Base-by-base conservation (phyloP, 805 yeast species). In the Candida silvatica region DNA sequence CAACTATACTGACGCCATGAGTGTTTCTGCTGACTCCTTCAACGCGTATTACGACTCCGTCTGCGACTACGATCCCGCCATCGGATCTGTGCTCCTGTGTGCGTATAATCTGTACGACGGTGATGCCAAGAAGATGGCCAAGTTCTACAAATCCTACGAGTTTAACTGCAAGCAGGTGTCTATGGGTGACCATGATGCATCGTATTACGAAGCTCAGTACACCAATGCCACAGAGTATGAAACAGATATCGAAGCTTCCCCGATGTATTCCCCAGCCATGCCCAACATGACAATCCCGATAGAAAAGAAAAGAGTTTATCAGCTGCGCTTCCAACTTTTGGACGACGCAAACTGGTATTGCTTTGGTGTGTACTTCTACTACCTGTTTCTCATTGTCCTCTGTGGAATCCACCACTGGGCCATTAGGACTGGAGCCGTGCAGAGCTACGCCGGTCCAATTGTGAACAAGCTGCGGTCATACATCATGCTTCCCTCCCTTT, bases 401-500 rank as follows among this genome's bases (percentile, higher is more conserved):
- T n/a, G n/a, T 17, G 57, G 61, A 12, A n/a, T 48, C 4, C 43
- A 41, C 45, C 62, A 40, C 59, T 34, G 48, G 52, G 6, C 68
- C 56, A 44, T 69, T 69, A 59, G 52, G 55, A 14, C 14, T 58
- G 2, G 54, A 67, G 0, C 48, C 68, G 43, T n/a, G 63, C 0
- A 24, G 62, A n/a, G 58, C 62, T 17, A 56, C 61, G 11, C n/a
- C 47, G 3, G 43, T 41, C 43, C 61, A 63, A 36, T 60, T 4
- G 38, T 59, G 4, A 65, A 61, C 35, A 39, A 49, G 42, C 40
- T 60, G 27, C 48, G 72, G 37, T 50, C 53, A 7, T 42, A 48
- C 17, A 28, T 68, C 7, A 50, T 63, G 0, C 41, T 64, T 3
- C 72, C 74, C n/a, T 66, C 74, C 0, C 33, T 52, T 16, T 19